Conservation (phyloP, 163 green algal species). For the Chlamydomonas reinhardtii region DNA sequence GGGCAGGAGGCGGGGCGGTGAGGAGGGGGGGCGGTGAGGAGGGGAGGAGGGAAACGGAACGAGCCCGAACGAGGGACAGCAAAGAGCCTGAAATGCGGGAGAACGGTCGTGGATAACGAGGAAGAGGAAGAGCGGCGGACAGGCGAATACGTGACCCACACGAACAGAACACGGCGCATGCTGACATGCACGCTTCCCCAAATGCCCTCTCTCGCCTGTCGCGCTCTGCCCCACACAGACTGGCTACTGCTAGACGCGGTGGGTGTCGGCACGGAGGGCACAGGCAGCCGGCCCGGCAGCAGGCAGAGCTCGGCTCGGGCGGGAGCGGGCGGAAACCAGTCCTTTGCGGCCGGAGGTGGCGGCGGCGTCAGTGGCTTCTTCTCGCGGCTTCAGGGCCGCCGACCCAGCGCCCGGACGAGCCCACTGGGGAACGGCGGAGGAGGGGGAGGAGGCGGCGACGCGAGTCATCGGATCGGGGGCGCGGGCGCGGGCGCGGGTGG, state of each 20-base stretch:
- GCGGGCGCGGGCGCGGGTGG: background rate
- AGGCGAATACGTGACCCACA: too few species aligned
- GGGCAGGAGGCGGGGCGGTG: too few species aligned
- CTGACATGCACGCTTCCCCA: background rate
- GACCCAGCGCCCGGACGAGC: background rate
- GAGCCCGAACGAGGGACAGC: too few species aligned
- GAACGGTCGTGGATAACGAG: too few species aligned
- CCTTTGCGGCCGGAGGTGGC: background rate
- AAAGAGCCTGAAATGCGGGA: too few species aligned
- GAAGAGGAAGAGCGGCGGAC: too few species aligned
- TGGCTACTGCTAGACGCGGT: slow-evolving; percentile 22
- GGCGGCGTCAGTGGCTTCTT: slow-evolving; percentile 6
- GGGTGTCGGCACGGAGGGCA: too few species aligned
- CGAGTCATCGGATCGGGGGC: background rate
- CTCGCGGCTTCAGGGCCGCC: background rate
- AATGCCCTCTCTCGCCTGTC: background rate
- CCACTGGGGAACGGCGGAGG: background rate
- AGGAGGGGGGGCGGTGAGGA: background rate
- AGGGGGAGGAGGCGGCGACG: background rate
- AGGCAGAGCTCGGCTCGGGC: background rate
- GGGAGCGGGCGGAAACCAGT: background rate
- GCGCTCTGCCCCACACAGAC: background rate
- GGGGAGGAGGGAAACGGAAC: too few species aligned
- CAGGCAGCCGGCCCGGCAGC: background rate
- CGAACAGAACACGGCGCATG: too few species aligned